Evolutionary conservation across 2,329 filamentous ascomycete genomes (phyloP), one percentile per base, ranked within the genome.

Genomic region (Pseudogymnoascus sp.): DNA sequence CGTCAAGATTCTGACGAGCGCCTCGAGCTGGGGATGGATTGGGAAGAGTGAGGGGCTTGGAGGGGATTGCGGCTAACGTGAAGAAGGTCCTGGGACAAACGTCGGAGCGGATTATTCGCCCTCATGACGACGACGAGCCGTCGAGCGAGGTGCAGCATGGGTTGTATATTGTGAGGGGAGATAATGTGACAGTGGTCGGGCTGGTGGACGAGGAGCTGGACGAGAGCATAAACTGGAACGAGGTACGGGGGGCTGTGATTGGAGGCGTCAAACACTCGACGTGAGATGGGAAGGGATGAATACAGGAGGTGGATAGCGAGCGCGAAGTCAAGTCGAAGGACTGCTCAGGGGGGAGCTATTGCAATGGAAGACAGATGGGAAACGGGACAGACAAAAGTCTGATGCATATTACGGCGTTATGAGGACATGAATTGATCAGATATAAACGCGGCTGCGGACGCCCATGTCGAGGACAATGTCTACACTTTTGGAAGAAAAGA

Each of bases 121-220:
- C 89, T 1, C 83, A 84, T 45, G 92, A 97, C 72, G 91, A 96
- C 71, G 83, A 85, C 41, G 91, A 96, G 69, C 84, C 88, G 0
- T 95, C 89, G 45, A 84, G 87, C 63, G 86, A 94, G 72, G 87
- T 94, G 16, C 86, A 89, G 4, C 85, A 97, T 65, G 94, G 94
- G 1, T 78, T 97, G 5, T 97, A 97, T 74, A 82, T 99, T 63
- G 90, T 99, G 63, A 84, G 94, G 64, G 94, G 94, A 61, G 94
- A 99, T 74, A 97, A 95, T 72, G 93, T 99, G 58, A 92, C 92
- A 65, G 82, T 95, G 14, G 90, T 94, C 63, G 94, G 94, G 2
- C 79, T 95, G 63, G 87, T 99, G 33, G 92, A 99, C 74, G 92
- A 96, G 75, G 83, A 89, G 69, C 79, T 97, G 64, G 94, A 99